These are phyloP conservation scores for Suillus placidus DNA, from an alignment of 768 basidiomycete genomes.

Conservation along the genomic window DNA sequence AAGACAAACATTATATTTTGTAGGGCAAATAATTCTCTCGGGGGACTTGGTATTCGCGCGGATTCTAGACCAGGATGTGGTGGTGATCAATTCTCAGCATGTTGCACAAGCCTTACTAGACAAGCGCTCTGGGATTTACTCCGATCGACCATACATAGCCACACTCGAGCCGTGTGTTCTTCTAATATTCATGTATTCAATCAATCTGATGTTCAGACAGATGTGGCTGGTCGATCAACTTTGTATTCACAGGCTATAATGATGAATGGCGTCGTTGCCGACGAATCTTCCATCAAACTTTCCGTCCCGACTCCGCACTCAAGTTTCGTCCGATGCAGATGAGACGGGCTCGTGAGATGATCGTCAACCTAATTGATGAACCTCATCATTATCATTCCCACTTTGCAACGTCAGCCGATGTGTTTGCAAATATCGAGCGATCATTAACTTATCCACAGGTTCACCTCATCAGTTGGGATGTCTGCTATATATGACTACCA, in stretches of 20 bases:
- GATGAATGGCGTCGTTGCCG: conserved; percentile 31
- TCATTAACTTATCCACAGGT: conserved; percentile 15
- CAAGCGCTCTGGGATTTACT: conserved; percentile 12
- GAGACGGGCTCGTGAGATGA: conserved; percentile 24
- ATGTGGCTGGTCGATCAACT: conserved; percentile 7
- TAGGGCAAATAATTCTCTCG: neutral
- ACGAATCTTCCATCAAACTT: conserved; percentile 40
- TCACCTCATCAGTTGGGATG: conserved; percentile 6
- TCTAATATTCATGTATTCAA: neutral
- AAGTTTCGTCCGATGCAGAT: conserved; percentile 29
- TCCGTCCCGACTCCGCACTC: conserved; percentile 33
- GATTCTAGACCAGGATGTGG: conserved; percentile 1
- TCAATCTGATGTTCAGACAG: neutral
- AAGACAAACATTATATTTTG: neutral
- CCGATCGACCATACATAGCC: conserved; percentile 11
- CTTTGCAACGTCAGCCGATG: conserved; percentile 7
- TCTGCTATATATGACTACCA: conserved; percentile 6
- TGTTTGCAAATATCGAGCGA: conserved; percentile 4
- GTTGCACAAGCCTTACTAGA: conserved; percentile 2
- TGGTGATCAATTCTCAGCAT: too few species aligned
- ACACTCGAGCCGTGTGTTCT: conserved; percentile 2
- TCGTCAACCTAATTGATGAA: conserved; percentile 28
- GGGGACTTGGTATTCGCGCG: conserved; percentile 6
- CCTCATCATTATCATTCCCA: conserved; percentile 35
- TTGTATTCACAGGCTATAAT: neutral